A percentile compares a stretch with the other conserved stretches of the same genome.
phyloP scores from a whole-genome alignment of 1,284 basidiomycete genomes.

The Trametes pubescens region DNA sequence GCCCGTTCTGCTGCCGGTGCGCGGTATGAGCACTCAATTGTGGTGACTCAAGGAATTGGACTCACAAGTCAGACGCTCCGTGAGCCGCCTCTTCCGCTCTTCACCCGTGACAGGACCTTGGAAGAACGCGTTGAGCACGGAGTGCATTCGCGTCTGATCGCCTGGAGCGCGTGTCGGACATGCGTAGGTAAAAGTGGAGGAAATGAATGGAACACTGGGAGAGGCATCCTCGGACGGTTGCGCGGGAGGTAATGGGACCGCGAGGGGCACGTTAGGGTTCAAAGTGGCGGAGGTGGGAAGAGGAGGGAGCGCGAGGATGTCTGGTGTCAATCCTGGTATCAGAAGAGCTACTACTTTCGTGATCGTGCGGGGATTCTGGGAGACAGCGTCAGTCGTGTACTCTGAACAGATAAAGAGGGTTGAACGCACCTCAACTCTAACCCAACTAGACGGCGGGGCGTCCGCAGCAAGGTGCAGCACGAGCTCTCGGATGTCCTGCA shows the following conservation, averaged over 20 bases:
- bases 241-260: slow-evolving; percentile 61
- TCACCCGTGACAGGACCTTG: slow-evolving; percentile 79
- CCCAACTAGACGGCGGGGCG: slow-evolving; percentile 83
- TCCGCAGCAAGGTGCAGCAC: slow-evolving; percentile 85
- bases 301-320: slow-evolving; percentile 73
- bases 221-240: slow-evolving; percentile 43
- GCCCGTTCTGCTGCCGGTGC: slow-evolving; percentile 59
- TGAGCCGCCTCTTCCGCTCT: slow-evolving; percentile 75
- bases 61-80: slow-evolving; percentile 64
- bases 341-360: slow-evolving; percentile 82
- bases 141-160: slow-evolving; percentile 84
- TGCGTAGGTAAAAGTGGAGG: slow-evolving; percentile 87
- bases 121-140: slow-evolving; percentile 84
- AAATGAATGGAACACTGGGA: slow-evolving; percentile 72
- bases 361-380: slow-evolving; percentile 74
- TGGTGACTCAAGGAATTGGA: slow-evolving; percentile 9
- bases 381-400: background rate
- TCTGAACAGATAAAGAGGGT: too few relatives aligned
- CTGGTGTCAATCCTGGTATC: slow-evolving; percentile 82
- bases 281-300: slow-evolving; percentile 66
- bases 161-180: slow-evolving; percentile 92
- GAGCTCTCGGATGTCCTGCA: slow-evolving; percentile 86
- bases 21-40: background rate
- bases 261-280: slow-evolving; percentile 72
- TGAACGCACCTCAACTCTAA: slow-evolving; percentile 75